These are phyloP conservation scores for Heterobasidion irregulare DNA, from an alignment of 1,284 basidiomycete genomes.

Conservation along the genomic window DNA sequence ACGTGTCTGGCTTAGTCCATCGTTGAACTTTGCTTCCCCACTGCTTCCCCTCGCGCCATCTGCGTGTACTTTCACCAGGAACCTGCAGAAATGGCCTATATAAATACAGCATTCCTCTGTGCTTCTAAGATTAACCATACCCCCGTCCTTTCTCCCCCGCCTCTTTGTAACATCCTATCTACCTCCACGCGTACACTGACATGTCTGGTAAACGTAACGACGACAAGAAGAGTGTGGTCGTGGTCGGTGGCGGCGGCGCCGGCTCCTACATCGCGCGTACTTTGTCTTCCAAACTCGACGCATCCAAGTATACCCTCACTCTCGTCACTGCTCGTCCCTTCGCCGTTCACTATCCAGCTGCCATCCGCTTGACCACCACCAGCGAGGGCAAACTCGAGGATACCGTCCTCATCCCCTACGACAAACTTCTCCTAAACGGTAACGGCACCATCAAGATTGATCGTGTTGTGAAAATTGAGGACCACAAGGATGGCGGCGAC, in stretches of 20 bases:
- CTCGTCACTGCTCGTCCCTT: slow-evolving; percentile 27
- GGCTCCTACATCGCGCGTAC: slow-evolving; percentile 20
- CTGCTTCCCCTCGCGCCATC: neutral
- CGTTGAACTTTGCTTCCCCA: neutral
- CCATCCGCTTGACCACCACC: slow-evolving; percentile 25
- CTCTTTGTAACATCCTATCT: neutral
- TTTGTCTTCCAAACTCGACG: slow-evolving; percentile 25
- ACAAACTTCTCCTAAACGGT: slow-evolving; percentile 36
- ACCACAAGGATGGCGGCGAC: slow-evolving; percentile 27
- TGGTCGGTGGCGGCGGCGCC: slow-evolving; percentile 27
- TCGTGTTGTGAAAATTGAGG: slow-evolving; percentile 33
- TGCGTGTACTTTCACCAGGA: neutral
- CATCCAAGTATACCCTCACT: slow-evolving; percentile 22
- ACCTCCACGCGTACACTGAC: neutral
- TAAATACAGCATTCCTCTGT: slow-evolving; percentile 6
- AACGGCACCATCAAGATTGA: slow-evolving; percentile 39
- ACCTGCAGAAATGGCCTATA: neutral
- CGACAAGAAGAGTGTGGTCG: neutral
- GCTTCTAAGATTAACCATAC: neutral
- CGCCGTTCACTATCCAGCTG: slow-evolving; percentile 23
- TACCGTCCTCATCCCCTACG: slow-evolving; percentile 27
- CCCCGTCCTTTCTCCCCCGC: slow-evolving; percentile 20
- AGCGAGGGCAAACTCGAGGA: slow-evolving; percentile 24
- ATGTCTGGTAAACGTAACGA: neutral
- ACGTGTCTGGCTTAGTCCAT: neutral